Base-by-base conservation (phyloP, 495 filamentous ascomycete genomes). In the Daldinia grandis region DNA sequence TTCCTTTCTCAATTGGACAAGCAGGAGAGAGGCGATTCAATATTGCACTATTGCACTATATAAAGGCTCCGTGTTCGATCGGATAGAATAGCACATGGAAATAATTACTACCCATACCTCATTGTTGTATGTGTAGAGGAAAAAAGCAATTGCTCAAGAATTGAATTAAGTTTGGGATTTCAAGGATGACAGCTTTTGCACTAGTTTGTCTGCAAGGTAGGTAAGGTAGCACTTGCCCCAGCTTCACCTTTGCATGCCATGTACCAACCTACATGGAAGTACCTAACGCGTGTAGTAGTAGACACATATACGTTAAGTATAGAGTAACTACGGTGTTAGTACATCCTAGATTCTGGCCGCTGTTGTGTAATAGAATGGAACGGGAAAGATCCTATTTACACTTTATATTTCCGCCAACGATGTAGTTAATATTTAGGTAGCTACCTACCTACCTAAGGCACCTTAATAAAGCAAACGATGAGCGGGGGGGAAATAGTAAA, bases 361-460 rank as follows among this genome's bases (percentile, higher is more conserved):
- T 47, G 27, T 28, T 55, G 64, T 67, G 56, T 55, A 54, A 67
- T 49, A 51, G 54, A 33, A n/a, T n/a, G n/a, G n/a, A 57, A 47
- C 31, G 19, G 30, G 30, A 38, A 50, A 50, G 3, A 15, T 9
- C 53, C 17, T 35, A 12, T 33, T 2, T 33, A 33, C 9, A 7
- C 12, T 33, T 3, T 33, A 12, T 3, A 12, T 12, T 33, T 33
- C 31, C 12, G 31, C 0, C 10, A 33, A 33, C 10, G 9, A 33
- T 10, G 2, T 33, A 33, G 8, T 33, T 33, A 33, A 6, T 6
- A 33, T n/a, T n/a, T n/a, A n/a, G n/a, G n/a, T n/a, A n/a, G n/a
- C n/a, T n/a, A n/a, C n/a, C n/a, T n/a, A n/a, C n/a, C n/a, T n/a
- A n/a, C n/a, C n/a, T n/a, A n/a, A n/a, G n/a, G n/a, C n/a, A 33